Percentiles rank a stretch among this genome's conserved stretches.
Conservation (phyloP, 2,329 filamentous ascomycete species). For the Sordariomycetes sp. region DNA sequence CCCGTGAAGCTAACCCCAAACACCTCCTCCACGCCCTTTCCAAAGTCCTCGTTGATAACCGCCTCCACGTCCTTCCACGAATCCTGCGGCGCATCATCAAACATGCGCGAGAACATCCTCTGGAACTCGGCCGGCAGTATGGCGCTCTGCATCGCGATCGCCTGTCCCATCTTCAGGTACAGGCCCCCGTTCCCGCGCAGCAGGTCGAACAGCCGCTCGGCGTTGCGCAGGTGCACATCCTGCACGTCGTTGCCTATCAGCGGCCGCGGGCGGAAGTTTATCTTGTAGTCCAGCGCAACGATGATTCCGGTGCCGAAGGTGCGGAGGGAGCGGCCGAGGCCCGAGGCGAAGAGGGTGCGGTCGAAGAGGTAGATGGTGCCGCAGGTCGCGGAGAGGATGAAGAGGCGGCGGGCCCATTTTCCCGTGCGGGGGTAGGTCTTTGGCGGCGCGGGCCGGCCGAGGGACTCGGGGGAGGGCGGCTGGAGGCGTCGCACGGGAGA, state of each 20-base stretch:
- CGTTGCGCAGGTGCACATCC: conserved; percentile 72
- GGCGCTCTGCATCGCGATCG: conserved; percentile 95
- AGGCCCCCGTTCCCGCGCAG: conserved; percentile 79
- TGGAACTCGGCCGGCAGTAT: conserved; percentile 90
- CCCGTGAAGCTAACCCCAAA: conserved; percentile 78
- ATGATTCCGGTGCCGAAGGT: conserved; percentile 72
- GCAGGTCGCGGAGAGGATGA: conserved; percentile 44
- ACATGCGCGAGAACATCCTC: conserved; percentile 92
- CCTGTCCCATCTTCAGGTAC: conserved; percentile 96
- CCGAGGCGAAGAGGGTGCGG: conserved; percentile 62
- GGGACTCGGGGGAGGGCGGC: conserved; percentile 65
- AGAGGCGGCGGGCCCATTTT: conserved; percentile 65
- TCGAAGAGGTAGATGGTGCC: conserved; percentile 58
- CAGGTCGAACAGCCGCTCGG: conserved; percentile 69
- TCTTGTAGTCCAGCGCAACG: conserved; percentile 85
- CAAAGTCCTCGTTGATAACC: conserved; percentile 83
- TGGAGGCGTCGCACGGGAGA: conserved; percentile 49
- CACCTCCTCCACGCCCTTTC: conserved; percentile 71
- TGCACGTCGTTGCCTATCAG: conserved; percentile 58
- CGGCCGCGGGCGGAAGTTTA: conserved; percentile 81
- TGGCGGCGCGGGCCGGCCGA: conserved; percentile 58
- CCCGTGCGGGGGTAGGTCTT: conserved; percentile 58
- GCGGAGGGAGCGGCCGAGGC: conserved; percentile 62
- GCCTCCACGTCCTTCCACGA: conserved; percentile 72
- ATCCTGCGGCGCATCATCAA: conserved; percentile 94